These are phyloP conservation scores for Aspergillus nanangensis DNA, from an alignment of 495 filamentous ascomycete species.

Conservation along the genomic window DNA sequence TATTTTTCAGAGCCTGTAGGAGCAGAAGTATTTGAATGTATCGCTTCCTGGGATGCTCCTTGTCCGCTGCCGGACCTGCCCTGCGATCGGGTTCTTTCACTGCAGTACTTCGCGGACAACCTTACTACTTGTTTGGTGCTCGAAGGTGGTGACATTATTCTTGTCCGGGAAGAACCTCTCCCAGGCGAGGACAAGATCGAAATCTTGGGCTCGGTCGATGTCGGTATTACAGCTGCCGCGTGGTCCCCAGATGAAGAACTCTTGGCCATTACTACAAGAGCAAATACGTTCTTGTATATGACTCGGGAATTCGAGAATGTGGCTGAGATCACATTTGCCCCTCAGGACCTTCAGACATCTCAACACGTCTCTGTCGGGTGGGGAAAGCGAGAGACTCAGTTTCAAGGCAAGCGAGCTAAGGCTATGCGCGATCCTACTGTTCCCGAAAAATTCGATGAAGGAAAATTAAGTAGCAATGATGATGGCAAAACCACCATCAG, in stretches of 20 bases:
- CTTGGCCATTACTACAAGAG: conserved; percentile 73
- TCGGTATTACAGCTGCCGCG: conserved; percentile 79
- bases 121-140: conserved; percentile 73
- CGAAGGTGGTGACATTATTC: conserved; percentile 85
- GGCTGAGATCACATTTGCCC: conserved; percentile 61
- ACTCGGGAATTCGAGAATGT: conserved; percentile 85
- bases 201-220: conserved; percentile 89
- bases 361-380: conserved; percentile 97
- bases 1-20: conserved; percentile 30
- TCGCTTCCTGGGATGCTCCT: conserved; percentile 85
- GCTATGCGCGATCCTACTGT: conserved; percentile 89
- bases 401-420: conserved; percentile 88
- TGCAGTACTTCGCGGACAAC: conserved; percentile 83
- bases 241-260: conserved; percentile 97
- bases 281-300: conserved; percentile 84
- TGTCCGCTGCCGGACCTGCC: conserved; percentile 63
- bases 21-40: conserved; percentile 39
- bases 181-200: conserved; percentile 73
- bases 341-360: conserved; percentile 78
- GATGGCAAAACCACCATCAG: conserved; percentile 66
- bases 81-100: conserved; percentile 65
- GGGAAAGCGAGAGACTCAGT: conserved; percentile 98
- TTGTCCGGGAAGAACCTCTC: conserved; percentile 74
- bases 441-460: conserved; percentile 87
- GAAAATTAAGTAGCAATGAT: conserved; percentile 67